Percentiles rank a stretch among this genome's conserved stretches.
Conservation (phyloP, 805 yeast species). For the Wickerhamiella musiphila region DNA sequence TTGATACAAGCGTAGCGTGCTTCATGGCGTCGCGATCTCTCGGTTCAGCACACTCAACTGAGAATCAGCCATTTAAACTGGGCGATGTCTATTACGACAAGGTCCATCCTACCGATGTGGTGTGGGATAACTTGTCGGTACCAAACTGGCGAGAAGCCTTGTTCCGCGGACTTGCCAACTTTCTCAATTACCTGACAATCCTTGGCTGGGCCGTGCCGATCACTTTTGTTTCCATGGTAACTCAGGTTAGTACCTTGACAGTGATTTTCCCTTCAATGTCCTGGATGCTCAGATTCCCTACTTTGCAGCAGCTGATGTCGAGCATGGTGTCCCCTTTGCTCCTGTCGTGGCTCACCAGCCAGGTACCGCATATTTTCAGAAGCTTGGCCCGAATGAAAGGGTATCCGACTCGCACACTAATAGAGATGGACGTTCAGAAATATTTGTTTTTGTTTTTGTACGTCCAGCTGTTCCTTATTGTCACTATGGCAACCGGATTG, state of each 20-base stretch:
- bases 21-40: conserved; percentile 37
- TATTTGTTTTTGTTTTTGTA: conserved; percentile 69
- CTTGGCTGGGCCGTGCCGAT: conserved; percentile 69
- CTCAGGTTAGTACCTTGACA: conserved; percentile 54
- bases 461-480: conserved; percentile 69
- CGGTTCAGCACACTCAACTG: conserved; percentile 2
- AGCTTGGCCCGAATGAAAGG: conserved; percentile 39
- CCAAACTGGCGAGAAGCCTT: conserved; percentile 23
- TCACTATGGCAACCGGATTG: conserved; percentile 68
- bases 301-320: conserved; percentile 35
- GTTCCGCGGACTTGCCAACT: conserved; percentile 27
- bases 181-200: conserved; percentile 33
- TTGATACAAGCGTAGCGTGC: conserved; percentile 38
- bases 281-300: conserved; percentile 40
- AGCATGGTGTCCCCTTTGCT: conserved; percentile 53
- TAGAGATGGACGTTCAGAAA: conserved; percentile 54
- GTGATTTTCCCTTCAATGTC: conserved; percentile 41
- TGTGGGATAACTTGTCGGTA: conserved; percentile 47
- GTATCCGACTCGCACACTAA: conserved; percentile 38
- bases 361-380: conserved; percentile 43
- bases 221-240: conserved; percentile 55
- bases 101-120: conserved; percentile 46
- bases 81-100: conserved; percentile 20
- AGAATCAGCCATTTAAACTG: not conserved
- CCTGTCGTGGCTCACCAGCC: conserved; percentile 43